These are phyloP conservation scores for Coemansia umbellata DNA, from an alignment of 192 early-diverging fungal genomes.

Conservation along the genomic window DNA sequence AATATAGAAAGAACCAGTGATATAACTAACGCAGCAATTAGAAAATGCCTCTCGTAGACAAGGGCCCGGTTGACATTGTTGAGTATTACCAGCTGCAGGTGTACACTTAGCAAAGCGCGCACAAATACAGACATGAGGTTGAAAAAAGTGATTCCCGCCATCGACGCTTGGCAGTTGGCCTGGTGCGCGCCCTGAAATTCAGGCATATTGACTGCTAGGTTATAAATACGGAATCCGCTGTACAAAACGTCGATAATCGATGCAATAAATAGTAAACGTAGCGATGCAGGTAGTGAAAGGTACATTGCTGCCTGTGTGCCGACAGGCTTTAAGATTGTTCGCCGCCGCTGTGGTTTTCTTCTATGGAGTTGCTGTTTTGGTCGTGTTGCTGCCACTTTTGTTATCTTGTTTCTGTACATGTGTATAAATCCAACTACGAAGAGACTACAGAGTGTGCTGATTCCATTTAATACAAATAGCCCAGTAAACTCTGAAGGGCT, in stretches of 20 bases:
- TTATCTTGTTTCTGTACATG: constrained; percentile 35
- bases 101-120: constrained; percentile 39
- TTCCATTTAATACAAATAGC: constrained; percentile 31
- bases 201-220: constrained; percentile 24
- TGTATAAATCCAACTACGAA: constrained; percentile 42
- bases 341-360: constrained; percentile 15
- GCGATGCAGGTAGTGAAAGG: constrained; percentile 32
- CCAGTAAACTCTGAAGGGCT: constrained; percentile 20
- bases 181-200: constrained; percentile 26
- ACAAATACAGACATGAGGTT: constrained; percentile 44
- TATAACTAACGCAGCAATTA: constrained; percentile 12
- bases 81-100: constrained; percentile 39
- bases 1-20: constrained; percentile 25
- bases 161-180: constrained; percentile 42
- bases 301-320: constrained; percentile 45
- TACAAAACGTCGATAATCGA: constrained; percentile 44
- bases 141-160: constrained; percentile 41
- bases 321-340: constrained; percentile 24
- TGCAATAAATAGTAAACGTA: constrained; percentile 41
- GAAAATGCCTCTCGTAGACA: constrained; percentile 36
- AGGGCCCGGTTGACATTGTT: constrained; percentile 26
- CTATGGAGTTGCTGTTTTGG: constrained; percentile 9
- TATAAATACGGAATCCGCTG: constrained; percentile 41
- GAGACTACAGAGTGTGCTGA: constrained; percentile 40
- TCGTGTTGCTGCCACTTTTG: constrained; percentile 27